phyloP scores from a whole-genome alignment of 768 basidiomycete species.

The Hericium coralloides region DNA sequence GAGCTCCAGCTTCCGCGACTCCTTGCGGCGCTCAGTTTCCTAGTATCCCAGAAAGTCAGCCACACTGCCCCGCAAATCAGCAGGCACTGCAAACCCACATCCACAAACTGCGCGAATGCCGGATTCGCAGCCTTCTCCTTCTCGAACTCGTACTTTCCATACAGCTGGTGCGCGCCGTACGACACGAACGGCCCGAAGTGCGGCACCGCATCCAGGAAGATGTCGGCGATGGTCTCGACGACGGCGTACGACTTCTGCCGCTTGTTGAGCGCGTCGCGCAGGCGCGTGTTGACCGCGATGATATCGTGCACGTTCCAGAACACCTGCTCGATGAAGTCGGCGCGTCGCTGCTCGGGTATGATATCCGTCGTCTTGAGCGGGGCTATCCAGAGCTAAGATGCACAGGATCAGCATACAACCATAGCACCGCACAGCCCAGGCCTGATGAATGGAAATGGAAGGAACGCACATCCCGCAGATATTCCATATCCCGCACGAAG shows the following conservation, averaged over 20 bases:
- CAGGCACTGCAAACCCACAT: constrained; percentile 44
- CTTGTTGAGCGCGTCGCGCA: constrained; percentile 92
- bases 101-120: constrained; percentile 91
- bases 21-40: constrained; percentile 87
- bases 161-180: constrained; percentile 94
- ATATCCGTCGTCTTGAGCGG: constrained; percentile 70
- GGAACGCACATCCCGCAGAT: constrained; percentile 78
- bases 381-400: constrained; percentile 73
- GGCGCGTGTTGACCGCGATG: constrained; percentile 78
- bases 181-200: constrained; percentile 89
- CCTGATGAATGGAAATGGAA: not conserved
- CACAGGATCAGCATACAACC: not conserved
- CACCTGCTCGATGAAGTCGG: constrained; percentile 85
- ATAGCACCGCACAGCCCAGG: not conserved
- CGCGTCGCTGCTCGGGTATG: constrained; percentile 66
- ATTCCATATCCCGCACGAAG: constrained; percentile 97
- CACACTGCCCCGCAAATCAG: not conserved
- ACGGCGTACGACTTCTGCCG: constrained; percentile 93
- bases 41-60: constrained; percentile 19
- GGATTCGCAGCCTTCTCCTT: constrained; percentile 94
- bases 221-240: constrained; percentile 86
- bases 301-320: constrained; percentile 98
- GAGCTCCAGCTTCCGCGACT: constrained; percentile 92
- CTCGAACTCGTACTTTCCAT: constrained; percentile 99
- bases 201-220: constrained; percentile 79